Evolutionary conservation across 1,284 basidiomycete genomes (phyloP), one percentile per base, ranked within the genome.

Genomic region (Rhodotorula sp.): DNA sequence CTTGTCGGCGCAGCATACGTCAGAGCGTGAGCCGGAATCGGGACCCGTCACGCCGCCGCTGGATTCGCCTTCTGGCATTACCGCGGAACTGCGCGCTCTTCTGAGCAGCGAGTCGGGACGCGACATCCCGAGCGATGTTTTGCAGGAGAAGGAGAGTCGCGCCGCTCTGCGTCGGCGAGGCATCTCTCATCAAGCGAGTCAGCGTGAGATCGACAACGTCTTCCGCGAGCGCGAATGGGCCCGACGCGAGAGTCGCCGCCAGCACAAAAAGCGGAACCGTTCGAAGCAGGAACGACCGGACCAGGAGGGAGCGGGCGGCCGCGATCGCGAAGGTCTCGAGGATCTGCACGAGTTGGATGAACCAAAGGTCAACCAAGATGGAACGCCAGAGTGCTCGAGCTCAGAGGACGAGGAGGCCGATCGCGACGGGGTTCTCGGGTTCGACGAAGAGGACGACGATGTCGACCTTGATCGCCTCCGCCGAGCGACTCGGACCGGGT

Each of bases 371-470:
- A 26, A 26, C 21, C 50, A n/a, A 14, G 49, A 66, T 7, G 64
- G 38, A 43, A 48, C 23, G 28, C 5, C 23, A 48, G 34, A 21
- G 23, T 15, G 31, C n/a, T 10, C 31, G n/a, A 4, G 38, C 26
- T 10, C 16, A 31, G 38, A 38, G 6, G n/a, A n/a, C 28, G 47
- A 55, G 7, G 49, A 10, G 38, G 28, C 15, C 52, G 60, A 62
- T 7, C 12, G 18, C 31, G 16, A 34, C 3, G 60, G 19, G 4
- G 56, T 67, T 5, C 28, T 52, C 18, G 48, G 52, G 6, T 62
- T 23, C 10, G 56, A 58, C 38, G 55, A 62, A 15, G 66, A 62
- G 38, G 49, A 57, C 54, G 60, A 67, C 34, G 26, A 47, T 12
- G 5, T 18, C 21, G 66, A 58, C 19, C 18, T 58, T 16, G 61